Evolutionary conservation across 148 eudicot species (phyloP).

Genomic region (Bassia scoparia): DNA sequence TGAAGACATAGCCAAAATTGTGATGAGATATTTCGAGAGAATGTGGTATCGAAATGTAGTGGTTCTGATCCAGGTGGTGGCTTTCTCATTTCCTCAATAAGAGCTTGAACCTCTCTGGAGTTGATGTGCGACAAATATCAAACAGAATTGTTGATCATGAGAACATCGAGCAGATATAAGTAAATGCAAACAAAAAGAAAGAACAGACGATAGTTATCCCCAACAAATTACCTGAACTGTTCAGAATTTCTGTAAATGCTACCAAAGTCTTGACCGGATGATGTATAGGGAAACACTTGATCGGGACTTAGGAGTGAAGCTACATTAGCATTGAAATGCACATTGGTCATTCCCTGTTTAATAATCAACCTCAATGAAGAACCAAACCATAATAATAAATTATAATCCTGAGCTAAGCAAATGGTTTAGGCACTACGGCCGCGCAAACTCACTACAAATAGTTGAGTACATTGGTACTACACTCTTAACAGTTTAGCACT

Average conservation of each 20-base stretch:
- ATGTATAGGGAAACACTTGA: too few species aligned
- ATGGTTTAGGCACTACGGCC: too few species aligned
- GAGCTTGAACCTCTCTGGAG: constrained; percentile 60
- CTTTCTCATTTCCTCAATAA: constrained; percentile 42
- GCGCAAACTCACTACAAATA: too few species aligned
- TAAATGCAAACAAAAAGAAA: neutral
- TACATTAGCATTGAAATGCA: too few species aligned
- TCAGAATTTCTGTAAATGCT: constrained; percentile 54
- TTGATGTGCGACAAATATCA: neutral
- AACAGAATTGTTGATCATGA: neutral
- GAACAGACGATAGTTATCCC: neutral
- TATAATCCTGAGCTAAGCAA: too few species aligned
- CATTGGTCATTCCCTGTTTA: too few species aligned
- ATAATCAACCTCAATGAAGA: too few species aligned
- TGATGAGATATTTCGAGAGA: constrained; percentile 44
- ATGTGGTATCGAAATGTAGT: constrained; percentile 49
- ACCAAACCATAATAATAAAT: too few species aligned
- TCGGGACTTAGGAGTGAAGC: too few species aligned
- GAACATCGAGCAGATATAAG: neutral
- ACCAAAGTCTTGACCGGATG: constrained; percentile 69
- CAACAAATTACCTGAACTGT: constrained; percentile 53
- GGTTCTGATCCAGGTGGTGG: constrained; percentile 60
- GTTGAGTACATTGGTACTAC: too few species aligned
- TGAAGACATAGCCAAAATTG: constrained; percentile 64
- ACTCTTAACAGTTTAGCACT: too few species aligned